A percentile compares a stretch with the other conserved stretches of the same genome.
Conservation (phyloP, 495 filamentous ascomycete species). For the Cudoniella acicularis region DNA sequence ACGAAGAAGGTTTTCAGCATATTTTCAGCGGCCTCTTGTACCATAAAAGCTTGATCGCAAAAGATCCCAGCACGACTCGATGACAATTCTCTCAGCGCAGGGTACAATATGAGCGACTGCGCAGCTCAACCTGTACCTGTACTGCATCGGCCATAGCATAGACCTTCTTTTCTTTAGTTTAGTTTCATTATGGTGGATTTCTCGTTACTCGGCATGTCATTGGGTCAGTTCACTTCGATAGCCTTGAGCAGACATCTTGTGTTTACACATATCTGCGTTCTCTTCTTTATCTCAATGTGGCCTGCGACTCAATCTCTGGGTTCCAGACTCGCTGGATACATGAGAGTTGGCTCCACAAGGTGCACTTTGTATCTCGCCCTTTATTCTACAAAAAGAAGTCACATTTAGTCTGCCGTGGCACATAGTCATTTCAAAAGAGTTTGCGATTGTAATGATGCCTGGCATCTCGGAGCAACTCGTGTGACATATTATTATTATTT, state of each 20-base stretch:
- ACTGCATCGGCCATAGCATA: slow-evolving; percentile 19
- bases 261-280: slow-evolving; percentile 17
- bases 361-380: slow-evolving; percentile 11
- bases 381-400: neutral
- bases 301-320: neutral
- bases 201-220: slow-evolving; percentile 15
- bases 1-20: slow-evolving; percentile 3
- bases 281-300: neutral
- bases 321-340: neutral
- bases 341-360: slow-evolving; percentile 1
- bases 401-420: neutral
- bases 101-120: slow-evolving; percentile 26
- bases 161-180: slow-evolving; percentile 9
- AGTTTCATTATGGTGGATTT: slow-evolving; percentile 6
- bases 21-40: slow-evolving; percentile 23
- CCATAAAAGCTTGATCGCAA: slow-evolving; percentile 23
- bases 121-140: slow-evolving; percentile 29
- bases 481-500: slow-evolving; percentile 17
- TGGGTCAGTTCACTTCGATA: slow-evolving; percentile 14
- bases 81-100: slow-evolving; percentile 20
- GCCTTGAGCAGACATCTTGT: slow-evolving; percentile 22
- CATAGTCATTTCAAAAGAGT: neutral
- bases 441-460: neutral
- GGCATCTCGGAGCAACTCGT: neutral
- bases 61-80: slow-evolving; percentile 26